These are phyloP conservation scores for Botrytis galanthina DNA, from an alignment of 2,329 filamentous ascomycete species.

Conservation along the genomic window DNA sequence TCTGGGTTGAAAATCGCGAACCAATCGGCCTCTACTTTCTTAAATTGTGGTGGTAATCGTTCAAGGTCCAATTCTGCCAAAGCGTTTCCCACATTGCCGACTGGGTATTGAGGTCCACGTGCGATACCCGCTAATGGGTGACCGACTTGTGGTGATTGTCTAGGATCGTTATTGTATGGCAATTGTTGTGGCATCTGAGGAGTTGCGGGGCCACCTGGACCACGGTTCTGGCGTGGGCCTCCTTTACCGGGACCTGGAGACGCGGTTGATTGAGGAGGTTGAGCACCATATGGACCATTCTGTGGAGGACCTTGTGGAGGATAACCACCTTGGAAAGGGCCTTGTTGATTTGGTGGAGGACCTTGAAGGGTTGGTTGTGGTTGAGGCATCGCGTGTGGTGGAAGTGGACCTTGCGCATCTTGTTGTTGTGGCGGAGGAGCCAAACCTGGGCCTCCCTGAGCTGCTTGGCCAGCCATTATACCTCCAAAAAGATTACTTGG, in stretches of 20 bases:
- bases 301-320: slow-evolving; percentile 51
- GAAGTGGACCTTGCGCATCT: slow-evolving; percentile 40
- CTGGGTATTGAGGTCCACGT: slow-evolving; percentile 17
- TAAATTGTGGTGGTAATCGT: slow-evolving; percentile 77
- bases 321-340: slow-evolving; percentile 62
- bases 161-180: slow-evolving; percentile 78
- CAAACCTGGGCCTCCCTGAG: slow-evolving; percentile 79
- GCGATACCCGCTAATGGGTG: slow-evolving; percentile 74
- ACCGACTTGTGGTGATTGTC: slow-evolving; percentile 81
- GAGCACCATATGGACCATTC: slow-evolving; percentile 69
- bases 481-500: slow-evolving; percentile 89
- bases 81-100: slow-evolving; percentile 61
- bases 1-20: slow-evolving; percentile 95
- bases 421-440: slow-evolving; percentile 61
- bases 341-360: slow-evolving; percentile 55
- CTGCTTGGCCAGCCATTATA: slow-evolving; percentile 86
- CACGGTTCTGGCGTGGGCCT: slow-evolving; percentile 61
- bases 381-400: slow-evolving; percentile 56
- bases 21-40: slow-evolving; percentile 90
- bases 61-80: slow-evolving; percentile 87
- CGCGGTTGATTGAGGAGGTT: slow-evolving; percentile 79
- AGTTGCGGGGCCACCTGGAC: slow-evolving; percentile 73
- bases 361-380: slow-evolving; percentile 50
- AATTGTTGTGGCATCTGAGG: slow-evolving; percentile 88
- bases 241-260: slow-evolving; percentile 78